These are phyloP conservation scores for Graphilbum sp. DNA, from an alignment of 2,329 filamentous ascomycete genomes.

Conservation along the genomic window DNA sequence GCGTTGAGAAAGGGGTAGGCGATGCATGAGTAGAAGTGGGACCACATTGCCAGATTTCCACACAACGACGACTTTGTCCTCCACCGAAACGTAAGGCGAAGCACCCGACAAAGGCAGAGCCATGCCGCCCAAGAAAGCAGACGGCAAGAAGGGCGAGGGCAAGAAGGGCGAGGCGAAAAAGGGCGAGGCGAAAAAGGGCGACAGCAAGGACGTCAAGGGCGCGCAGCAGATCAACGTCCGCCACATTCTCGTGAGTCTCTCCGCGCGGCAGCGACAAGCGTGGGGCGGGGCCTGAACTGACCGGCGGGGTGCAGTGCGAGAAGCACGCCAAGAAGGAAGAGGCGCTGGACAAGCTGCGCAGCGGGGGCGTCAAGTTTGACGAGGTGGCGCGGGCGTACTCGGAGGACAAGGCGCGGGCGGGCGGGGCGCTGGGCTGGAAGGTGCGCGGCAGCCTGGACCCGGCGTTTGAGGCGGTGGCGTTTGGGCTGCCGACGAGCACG, in stretches of 20 bases:
- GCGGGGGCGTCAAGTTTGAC: slow-evolving; percentile 52
- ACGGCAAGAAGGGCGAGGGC: slow-evolving; percentile 9
- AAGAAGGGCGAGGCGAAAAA: slow-evolving; percentile 4
- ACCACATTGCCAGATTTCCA: too few species aligned
- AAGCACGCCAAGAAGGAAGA: slow-evolving; percentile 68
- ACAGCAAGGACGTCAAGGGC: slow-evolving; percentile 9
- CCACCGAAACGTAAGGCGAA: too few species aligned
- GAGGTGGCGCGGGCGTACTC: slow-evolving; percentile 57
- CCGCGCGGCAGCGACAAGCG: too few species aligned
- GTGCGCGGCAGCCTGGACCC: slow-evolving; percentile 48
- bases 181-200: slow-evolving; percentile 3
- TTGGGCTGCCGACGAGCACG: slow-evolving; percentile 49
- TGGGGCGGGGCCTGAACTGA: too few species aligned
- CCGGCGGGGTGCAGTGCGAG: slow-evolving; percentile 49
- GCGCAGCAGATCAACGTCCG: slow-evolving; percentile 46
- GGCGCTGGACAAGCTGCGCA: slow-evolving; percentile 49
- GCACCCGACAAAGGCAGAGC: slow-evolving; percentile 8
- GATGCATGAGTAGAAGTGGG: too few species aligned
- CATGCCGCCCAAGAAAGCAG: too few species aligned
- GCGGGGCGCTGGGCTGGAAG: slow-evolving; percentile 60
- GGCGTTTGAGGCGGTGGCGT: slow-evolving; percentile 58
- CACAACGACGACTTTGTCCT: too few species aligned
- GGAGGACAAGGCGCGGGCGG: slow-evolving; percentile 60
- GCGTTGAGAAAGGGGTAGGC: too few species aligned
- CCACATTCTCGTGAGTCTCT: slow-evolving; percentile 50